phyloP scores from a whole-genome alignment of 2,329 filamentous ascomycete species.

The Fusarium marasasianum region DNA sequence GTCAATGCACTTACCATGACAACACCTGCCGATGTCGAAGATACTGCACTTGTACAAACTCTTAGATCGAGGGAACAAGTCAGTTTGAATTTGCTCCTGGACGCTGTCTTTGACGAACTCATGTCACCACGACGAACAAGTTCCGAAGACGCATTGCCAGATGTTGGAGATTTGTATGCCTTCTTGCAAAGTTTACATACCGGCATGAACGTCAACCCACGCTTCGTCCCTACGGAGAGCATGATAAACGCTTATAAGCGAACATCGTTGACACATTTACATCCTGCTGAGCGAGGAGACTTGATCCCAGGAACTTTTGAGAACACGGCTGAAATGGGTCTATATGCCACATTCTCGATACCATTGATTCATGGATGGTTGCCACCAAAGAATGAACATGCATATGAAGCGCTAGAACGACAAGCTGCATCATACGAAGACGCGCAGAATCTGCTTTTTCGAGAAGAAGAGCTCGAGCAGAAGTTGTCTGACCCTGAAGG shows the following conservation, averaged over 20 bases:
- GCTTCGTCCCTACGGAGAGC: slow-evolving; percentile 73
- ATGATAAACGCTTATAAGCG: slow-evolving; percentile 58
- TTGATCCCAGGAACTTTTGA: slow-evolving; percentile 79
- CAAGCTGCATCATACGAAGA: slow-evolving; percentile 90
- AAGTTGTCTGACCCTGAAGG: slow-evolving; percentile 63
- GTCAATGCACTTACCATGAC: slow-evolving; percentile 92
- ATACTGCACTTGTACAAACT: slow-evolving; percentile 80
- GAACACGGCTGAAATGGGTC: slow-evolving; percentile 84
- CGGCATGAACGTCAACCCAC: slow-evolving; percentile 97
- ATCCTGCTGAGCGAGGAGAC: slow-evolving; percentile 59
- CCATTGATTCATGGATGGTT: slow-evolving; percentile 95
- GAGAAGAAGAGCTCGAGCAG: slow-evolving; percentile 86
- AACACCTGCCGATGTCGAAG: slow-evolving; percentile 68
- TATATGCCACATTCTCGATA: slow-evolving; percentile 89
- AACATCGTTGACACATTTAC: slow-evolving; percentile 62
- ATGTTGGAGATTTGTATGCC: slow-evolving; percentile 85
- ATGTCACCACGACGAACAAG: slow-evolving; percentile 78
- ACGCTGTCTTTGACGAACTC: slow-evolving; percentile 92
- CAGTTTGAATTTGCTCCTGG: slow-evolving; percentile 83
- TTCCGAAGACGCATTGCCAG: slow-evolving; percentile 74
- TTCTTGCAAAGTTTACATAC: slow-evolving; percentile 92
- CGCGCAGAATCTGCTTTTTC: slow-evolving; percentile 86
- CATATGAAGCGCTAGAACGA: slow-evolving; percentile 74
- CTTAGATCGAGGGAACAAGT: slow-evolving; percentile 86
- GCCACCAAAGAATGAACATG: slow-evolving; percentile 72